Evolutionary conservation across 208 protist genomes (phyloP).

Genomic region (Leishmania tropica): DNA sequence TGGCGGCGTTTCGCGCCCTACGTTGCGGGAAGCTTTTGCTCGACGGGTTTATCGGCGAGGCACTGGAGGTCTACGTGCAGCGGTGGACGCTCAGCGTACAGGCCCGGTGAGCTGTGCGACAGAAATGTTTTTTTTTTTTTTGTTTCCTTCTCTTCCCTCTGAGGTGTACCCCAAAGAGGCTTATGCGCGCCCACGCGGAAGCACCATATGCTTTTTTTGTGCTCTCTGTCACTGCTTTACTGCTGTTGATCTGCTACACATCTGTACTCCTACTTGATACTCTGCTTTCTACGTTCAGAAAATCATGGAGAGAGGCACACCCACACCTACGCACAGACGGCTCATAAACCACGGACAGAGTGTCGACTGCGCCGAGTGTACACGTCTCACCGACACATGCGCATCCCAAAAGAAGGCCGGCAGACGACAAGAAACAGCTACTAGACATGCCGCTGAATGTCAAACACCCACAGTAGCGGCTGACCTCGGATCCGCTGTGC

Average conservation of each 20-base stretch:
- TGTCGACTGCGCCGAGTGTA: no score
- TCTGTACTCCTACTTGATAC: slow-evolving; percentile 1
- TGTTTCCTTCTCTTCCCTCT: not conserved
- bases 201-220: not conserved
- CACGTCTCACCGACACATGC: no score
- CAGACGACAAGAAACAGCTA: no score
- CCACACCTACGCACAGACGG: no score
- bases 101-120: not conserved
- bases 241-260: slow-evolving; percentile 10
- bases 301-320: not conserved
- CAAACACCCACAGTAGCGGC: no score
- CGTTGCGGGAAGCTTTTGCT: slow-evolving; percentile 19
- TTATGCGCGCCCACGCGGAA: not conserved
- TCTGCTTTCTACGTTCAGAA: not conserved
- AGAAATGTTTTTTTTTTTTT: not conserved
- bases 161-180: not conserved
- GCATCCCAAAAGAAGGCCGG: no score
- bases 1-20: slow-evolving; percentile 23
- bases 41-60: slow-evolving; percentile 23
- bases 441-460: no score
- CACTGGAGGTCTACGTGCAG: slow-evolving; percentile 29
- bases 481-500: no score
- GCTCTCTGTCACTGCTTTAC: not conserved
- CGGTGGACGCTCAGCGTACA: slow-evolving; percentile 29
- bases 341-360: no score